Conservation (phyloP, 192 early-diverging fungal genomes). For the Martensiomyces pterosporus region DNA sequence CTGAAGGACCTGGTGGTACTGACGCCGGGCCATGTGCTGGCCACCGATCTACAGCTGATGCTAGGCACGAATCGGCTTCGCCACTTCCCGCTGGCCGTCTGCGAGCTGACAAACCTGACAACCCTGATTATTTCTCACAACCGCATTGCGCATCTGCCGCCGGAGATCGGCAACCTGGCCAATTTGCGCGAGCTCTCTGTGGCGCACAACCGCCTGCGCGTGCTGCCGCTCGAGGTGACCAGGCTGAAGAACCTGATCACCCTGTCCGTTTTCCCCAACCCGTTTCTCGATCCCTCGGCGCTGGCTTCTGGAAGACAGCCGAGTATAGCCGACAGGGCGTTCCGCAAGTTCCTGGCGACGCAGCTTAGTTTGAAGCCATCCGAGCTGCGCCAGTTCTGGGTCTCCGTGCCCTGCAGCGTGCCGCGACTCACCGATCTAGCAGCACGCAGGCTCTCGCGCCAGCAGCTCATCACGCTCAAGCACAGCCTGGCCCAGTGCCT, state of each 20-base stretch:
- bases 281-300: conserved; percentile 18
- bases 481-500: conserved; percentile 30
- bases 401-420: conserved; percentile 11
- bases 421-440: conserved; percentile 42
- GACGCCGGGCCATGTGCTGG: conserved; percentile 33
- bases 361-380: background rate
- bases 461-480: conserved; percentile 19
- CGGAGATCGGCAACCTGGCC: conserved; percentile 41
- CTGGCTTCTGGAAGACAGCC: no score
- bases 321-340: no score
- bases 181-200: conserved; percentile 48
- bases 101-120: conserved; percentile 49
- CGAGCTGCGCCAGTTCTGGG: conserved; percentile 10
- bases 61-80: conserved; percentile 31
- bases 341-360: no score
- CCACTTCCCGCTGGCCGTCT: conserved; percentile 36
- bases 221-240: conserved; percentile 38
- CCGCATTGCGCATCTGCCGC: conserved; percentile 38
- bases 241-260: conserved; percentile 22
- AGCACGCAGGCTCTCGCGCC: conserved; percentile 29
- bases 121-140: conserved; percentile 48
- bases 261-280: conserved; percentile 39
- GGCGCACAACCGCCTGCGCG: conserved; percentile 32
- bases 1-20: conserved; percentile 49
- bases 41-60: conserved; percentile 33